Percentiles rank a stretch among this genome's conserved stretches.
phyloP scores from a whole-genome alignment of 805 yeast genomes.

The Saccharomycopsis schoenii region DNA sequence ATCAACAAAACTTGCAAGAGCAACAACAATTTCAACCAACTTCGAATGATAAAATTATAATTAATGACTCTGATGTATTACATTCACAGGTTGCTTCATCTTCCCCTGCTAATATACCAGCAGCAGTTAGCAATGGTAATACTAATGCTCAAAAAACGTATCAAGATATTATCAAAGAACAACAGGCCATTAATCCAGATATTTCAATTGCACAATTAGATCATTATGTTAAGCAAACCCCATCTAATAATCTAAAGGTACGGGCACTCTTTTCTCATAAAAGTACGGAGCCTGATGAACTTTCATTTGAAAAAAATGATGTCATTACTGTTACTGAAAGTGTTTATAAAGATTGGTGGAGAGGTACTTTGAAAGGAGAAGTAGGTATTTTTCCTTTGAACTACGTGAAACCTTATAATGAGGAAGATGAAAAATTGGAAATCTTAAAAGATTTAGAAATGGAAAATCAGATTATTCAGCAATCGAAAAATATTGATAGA shows the following conservation, averaged over 20 bases:
- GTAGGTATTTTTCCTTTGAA: conserved; percentile 88
- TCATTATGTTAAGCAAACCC: conserved; percentile 21
- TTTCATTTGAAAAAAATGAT: conserved; percentile 82
- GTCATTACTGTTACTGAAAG: conserved; percentile 77
- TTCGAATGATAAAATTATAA: background rate
- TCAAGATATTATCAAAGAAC: conserved; percentile 12
- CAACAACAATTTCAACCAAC: background rate
- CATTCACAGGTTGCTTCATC: conserved; percentile 7
- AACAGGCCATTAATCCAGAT: conserved; percentile 10
- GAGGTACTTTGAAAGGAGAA: conserved; percentile 73
- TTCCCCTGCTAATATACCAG: conserved; percentile 16
- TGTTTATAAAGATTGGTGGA: conserved; percentile 92
- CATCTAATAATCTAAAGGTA: conserved; percentile 48
- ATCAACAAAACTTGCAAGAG: background rate
- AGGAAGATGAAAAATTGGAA: conserved; percentile 49
- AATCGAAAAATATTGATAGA: conserved; percentile 55
- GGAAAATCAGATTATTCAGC: conserved; percentile 45
- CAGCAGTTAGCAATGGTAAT: conserved; percentile 18
- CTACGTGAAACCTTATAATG: conserved; percentile 73
- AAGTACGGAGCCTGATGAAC: conserved; percentile 75
- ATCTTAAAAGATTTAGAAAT: conserved; percentile 36
- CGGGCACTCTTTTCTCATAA: conserved; percentile 76
- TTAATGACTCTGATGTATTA: background rate
- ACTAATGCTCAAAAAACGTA: conserved; percentile 6
- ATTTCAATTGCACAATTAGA: conserved; percentile 18